Percentiles rank a stretch among this genome's conserved stretches.
Evolutionary conservation across 768 basidiomycete genomes (phyloP).

Genomic region (Lepiota venenata): DNA sequence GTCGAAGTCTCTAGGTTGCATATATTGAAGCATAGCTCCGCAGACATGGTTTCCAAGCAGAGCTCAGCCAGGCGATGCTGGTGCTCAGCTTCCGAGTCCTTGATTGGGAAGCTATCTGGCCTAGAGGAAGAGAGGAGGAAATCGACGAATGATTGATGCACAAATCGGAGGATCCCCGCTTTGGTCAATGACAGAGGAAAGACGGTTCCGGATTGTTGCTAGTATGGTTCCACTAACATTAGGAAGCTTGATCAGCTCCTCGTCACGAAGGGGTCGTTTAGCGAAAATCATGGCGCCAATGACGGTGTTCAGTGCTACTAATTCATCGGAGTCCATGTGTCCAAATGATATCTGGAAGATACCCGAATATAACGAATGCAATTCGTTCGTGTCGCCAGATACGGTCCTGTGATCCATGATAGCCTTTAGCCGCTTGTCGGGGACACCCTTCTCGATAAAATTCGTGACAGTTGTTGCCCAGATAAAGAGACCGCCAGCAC

Average conservation of each 20-base stretch:
- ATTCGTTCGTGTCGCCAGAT: slow-evolving; percentile 14
- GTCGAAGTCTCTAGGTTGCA: slow-evolving; percentile 27
- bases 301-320: slow-evolving; percentile 14
- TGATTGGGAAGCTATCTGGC: slow-evolving; percentile 15
- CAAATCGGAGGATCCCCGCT: slow-evolving; percentile 14
- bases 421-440: slow-evolving; percentile 10
- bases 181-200: slow-evolving; percentile 18
- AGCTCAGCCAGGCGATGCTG: slow-evolving; percentile 18
- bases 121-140: slow-evolving; percentile 17
- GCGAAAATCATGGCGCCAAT: slow-evolving; percentile 20
- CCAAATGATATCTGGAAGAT: slow-evolving; percentile 19
- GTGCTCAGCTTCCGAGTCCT: slow-evolving; percentile 6
- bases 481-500: slow-evolving; percentile 16
- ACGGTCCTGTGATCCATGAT: slow-evolving; percentile 12
- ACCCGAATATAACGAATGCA: slow-evolving; percentile 14
- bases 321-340: slow-evolving; percentile 3
- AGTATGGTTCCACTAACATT: slow-evolving; percentile 13
- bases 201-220: slow-evolving; percentile 17
- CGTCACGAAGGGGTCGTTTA: slow-evolving; percentile 17
- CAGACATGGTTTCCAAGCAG: slow-evolving; percentile 25
- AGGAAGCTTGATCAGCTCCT: slow-evolving; percentile 12
- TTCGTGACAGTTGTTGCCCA: slow-evolving; percentile 23
- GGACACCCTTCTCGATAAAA: slow-evolving; percentile 17
- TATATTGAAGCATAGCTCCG: slow-evolving; percentile 31
- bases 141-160: slow-evolving; percentile 26